Evolutionary conservation across 352 stramenopile species (phyloP).

Genomic region (Phytophthora fragariaefolia): DNA sequence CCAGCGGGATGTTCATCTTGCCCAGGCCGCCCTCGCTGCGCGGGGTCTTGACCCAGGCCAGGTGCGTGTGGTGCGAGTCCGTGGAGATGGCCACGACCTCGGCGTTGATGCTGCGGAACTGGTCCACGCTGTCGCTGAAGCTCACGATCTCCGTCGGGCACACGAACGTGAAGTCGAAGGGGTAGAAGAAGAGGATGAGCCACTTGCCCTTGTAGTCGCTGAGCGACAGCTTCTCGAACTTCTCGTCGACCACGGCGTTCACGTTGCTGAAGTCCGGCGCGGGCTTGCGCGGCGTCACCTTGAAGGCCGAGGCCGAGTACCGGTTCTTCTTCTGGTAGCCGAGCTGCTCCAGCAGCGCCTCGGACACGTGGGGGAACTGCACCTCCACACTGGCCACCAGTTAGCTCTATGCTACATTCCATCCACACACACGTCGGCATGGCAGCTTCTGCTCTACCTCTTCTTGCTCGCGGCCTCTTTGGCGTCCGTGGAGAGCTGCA

Average conservation of each 20-base stretch:
- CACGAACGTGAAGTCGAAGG: conserved; percentile 90
- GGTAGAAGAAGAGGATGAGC: conserved; percentile 91
- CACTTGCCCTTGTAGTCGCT: conserved; percentile 81
- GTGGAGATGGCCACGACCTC: conserved; percentile 85
- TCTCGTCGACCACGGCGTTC: conserved; percentile 80
- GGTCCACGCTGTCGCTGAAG: conserved; percentile 75
- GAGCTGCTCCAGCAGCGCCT: conserved; percentile 75
- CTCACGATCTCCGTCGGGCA: conserved; percentile 86
- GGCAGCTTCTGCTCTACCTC: conserved; percentile 39
- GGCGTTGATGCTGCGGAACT: conserved; percentile 82
- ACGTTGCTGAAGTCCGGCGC: conserved; percentile 77
- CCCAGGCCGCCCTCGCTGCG: conserved; percentile 77
- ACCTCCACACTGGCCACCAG: conserved; percentile 58
- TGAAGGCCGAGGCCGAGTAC: conserved; percentile 75
- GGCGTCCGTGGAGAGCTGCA: conserved; percentile 39
- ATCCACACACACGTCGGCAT: no score
- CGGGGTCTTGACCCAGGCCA: conserved; percentile 86
- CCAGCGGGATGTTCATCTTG: conserved; percentile 86
- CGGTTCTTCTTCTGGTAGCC: conserved; percentile 86
- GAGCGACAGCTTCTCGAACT: conserved; percentile 83
- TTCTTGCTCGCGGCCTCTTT: conserved; percentile 44
- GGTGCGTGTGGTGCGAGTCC: conserved; percentile 86
- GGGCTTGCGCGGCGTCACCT: conserved; percentile 77
- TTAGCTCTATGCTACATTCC: conserved; percentile 9
- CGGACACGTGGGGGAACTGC: conserved; percentile 81